Percentiles rank a stretch among this genome's conserved stretches.
Conservation (phyloP, 179 eudicot species). For the Silene vulgaris region DNA sequence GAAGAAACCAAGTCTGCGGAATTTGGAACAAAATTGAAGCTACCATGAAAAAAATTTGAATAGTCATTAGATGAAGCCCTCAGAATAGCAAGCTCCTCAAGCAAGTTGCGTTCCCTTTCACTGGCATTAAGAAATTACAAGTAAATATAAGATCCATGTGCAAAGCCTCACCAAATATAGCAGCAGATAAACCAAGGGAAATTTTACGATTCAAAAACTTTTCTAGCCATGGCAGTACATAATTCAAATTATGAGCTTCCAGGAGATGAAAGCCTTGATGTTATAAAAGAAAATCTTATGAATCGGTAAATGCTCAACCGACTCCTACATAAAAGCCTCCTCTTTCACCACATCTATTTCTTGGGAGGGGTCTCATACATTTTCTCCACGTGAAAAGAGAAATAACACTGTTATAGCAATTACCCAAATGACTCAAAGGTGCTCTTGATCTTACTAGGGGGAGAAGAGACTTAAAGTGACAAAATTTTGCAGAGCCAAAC, state of each 20-base stretch:
- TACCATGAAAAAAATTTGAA: slow-evolving; percentile 35
- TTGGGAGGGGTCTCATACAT: background rate
- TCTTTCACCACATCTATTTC: background rate
- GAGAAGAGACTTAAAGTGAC: background rate
- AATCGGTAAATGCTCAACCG: background rate
- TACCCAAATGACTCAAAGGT: background rate
- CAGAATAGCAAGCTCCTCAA: slow-evolving; percentile 60
- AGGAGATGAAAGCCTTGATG: background rate
- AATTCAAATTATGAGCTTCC: background rate
- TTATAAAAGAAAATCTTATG: background rate
- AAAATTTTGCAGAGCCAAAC: slow-evolving; percentile 31
- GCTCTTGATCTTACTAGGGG: background rate
- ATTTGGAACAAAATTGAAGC: slow-evolving; percentile 3
- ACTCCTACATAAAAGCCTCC: background rate
- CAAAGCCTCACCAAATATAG: background rate
- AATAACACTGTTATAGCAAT: background rate
- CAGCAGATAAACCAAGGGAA: background rate
- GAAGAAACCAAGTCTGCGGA: slow-evolving; percentile 4
- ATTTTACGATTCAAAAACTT: background rate
- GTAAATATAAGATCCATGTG: background rate
- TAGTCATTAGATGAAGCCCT: slow-evolving; percentile 32
- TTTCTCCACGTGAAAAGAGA: background rate
- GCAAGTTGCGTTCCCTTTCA: slow-evolving; percentile 54
- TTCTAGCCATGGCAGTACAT: background rate
- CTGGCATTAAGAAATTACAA: slow-evolving; percentile 34